Conservation (phyloP, 257 asterid species). For the Eustoma russellianum region DNA sequence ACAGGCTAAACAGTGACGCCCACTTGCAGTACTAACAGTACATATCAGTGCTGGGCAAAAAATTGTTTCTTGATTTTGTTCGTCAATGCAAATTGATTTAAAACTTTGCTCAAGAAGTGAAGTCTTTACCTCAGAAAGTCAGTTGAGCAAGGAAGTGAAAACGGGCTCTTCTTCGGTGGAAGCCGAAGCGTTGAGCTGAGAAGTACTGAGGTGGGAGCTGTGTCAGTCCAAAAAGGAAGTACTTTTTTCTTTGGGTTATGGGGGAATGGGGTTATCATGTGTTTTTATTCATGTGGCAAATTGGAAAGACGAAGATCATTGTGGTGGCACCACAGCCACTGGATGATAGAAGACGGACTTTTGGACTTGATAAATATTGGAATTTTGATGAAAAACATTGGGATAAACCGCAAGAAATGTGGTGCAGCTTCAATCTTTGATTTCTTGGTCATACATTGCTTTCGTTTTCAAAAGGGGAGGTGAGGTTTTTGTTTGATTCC, state of each 20-base stretch:
- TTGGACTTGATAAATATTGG: constrained; percentile 12
- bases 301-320: constrained; percentile 15
- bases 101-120: neutral
- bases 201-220: constrained; percentile 6
- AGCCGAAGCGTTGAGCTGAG: constrained; percentile 9
- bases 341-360: constrained; percentile 34
- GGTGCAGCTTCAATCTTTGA: constrained; percentile 40
- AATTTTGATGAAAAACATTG: constrained; percentile 15
- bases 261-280: constrained; percentile 11
- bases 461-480: constrained; percentile 1
- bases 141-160: constrained; percentile 5
- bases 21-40: neutral
- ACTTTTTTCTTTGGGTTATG: neutral
- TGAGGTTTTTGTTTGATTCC: neutral
- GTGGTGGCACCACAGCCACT: constrained; percentile 43
- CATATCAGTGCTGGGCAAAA: neutral
- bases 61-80: neutral
- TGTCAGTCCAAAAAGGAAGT: constrained; percentile 1
- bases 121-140: constrained; percentile 8
- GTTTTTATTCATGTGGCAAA: constrained; percentile 27
- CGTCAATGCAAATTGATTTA: neutral
- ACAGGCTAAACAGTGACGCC: constrained; percentile 1
- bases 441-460: constrained; percentile 4
- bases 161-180: constrained; percentile 21
- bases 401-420: constrained; percentile 39